phyloP scores from a whole-genome alignment of 148 eudicot species.

The Arctostaphylos glauca region DNA sequence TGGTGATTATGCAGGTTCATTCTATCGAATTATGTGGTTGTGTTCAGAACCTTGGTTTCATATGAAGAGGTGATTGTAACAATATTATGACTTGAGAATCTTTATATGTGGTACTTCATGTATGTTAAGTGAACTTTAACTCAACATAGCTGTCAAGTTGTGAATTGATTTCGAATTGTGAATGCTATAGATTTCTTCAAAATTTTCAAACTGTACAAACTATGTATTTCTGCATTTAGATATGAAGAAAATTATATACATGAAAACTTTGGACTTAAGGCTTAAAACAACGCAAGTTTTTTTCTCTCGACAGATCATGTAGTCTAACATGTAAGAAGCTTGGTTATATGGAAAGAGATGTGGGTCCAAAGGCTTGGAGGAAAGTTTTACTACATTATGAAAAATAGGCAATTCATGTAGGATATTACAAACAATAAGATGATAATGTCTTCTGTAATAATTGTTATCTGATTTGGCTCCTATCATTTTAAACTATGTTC shows the following conservation, averaged over 20 bases:
- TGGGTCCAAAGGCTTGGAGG: not conserved
- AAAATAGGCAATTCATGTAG: not conserved
- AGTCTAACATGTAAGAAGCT: not conserved
- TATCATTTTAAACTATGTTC: not conserved
- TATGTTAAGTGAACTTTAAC: not conserved
- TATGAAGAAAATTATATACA: not conserved
- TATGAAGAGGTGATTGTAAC: slow-evolving; percentile 69
- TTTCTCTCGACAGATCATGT: not conserved
- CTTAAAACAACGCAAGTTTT: not conserved
- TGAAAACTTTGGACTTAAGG: not conserved
- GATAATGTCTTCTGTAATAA: not conserved
- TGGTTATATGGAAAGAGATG: not conserved
- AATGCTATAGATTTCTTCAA: not conserved
- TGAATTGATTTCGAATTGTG: not conserved
- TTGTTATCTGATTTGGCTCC: not conserved
- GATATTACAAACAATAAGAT: not conserved
- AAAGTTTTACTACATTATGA: not conserved
- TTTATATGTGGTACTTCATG: not conserved
- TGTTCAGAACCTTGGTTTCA: slow-evolving; percentile 76
- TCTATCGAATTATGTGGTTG: slow-evolving; percentile 75
- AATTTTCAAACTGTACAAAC: not conserved
- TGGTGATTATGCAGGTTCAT: slow-evolving; percentile 68
- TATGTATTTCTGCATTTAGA: not conserved
- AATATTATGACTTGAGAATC: not conserved
- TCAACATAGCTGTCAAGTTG: not conserved